phyloP scores from a whole-genome alignment of 371 early-diverging fungal species.

The Syncephalis plumigaleata region DNA sequence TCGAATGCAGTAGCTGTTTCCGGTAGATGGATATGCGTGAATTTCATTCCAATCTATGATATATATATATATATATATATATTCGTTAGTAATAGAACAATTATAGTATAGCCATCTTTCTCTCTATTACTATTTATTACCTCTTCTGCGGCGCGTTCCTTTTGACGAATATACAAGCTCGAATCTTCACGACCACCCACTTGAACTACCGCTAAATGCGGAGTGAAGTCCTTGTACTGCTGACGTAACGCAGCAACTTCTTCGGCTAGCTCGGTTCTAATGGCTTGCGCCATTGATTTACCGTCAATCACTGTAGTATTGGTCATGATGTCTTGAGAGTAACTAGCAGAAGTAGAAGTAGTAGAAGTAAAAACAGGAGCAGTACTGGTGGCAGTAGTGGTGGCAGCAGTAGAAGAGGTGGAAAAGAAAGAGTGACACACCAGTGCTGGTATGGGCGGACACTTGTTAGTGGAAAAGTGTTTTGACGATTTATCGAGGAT shows the following conservation, averaged over 20 bases:
- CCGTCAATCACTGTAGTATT: not conserved
- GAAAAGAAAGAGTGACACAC: too few relatives aligned
- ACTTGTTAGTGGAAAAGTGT: too few relatives aligned
- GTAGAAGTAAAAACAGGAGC: too few relatives aligned
- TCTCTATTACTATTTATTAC: too few relatives aligned
- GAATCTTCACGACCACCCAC: conserved; percentile 88
- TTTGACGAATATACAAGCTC: conserved; percentile 77
- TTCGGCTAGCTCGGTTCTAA: conserved; percentile 33
- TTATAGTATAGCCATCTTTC: too few relatives aligned
- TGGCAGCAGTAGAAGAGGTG: too few relatives aligned
- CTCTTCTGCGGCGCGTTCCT: conserved; percentile 73
- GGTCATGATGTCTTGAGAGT: too few relatives aligned
- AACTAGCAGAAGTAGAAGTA: too few relatives aligned
- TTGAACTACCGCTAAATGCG: conserved; percentile 75
- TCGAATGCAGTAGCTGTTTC: conserved; percentile 21
- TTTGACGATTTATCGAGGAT: too few relatives aligned
- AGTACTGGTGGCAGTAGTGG: too few relatives aligned
- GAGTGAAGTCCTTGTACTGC: conserved; percentile 41
- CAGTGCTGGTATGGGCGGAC: too few relatives aligned
- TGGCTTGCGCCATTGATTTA: conserved; percentile 7
- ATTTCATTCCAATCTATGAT: conserved; percentile 1
- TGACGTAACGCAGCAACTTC: conserved; percentile 39
- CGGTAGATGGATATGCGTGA: conserved; percentile 11
- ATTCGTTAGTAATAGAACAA: not conserved
- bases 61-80: not conserved